Evolutionary conservation across 306 rosid genomes (phyloP).

Genomic region (Neltuma alba): DNA sequence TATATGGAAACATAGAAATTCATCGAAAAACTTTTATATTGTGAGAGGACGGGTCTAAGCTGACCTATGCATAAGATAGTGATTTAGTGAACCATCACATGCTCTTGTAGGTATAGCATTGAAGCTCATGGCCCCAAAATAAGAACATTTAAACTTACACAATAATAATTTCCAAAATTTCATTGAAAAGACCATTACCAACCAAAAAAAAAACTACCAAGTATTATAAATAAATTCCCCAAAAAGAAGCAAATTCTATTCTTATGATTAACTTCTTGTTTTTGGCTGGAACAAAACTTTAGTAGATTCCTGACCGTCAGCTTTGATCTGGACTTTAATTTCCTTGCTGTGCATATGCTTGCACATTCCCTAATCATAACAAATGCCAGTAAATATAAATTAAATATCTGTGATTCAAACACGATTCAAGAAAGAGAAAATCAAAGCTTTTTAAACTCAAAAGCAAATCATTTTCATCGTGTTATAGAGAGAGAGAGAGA

Average conservation of each 20-base stretch:
- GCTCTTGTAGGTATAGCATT: background rate
- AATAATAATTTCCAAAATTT: background rate
- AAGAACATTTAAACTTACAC: background rate
- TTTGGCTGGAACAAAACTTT: conserved; percentile 12
- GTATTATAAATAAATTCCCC: background rate
- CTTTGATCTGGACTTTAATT: background rate
- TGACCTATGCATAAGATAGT: background rate
- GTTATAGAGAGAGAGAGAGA: background rate
- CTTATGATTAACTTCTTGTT: conserved; percentile 20
- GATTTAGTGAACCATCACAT: background rate
- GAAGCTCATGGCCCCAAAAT: background rate
- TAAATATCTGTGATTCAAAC: background rate
- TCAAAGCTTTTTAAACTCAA: background rate
- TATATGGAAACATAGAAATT: background rate
- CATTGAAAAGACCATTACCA: background rate
- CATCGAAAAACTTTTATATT: too few species aligned
- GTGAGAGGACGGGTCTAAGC: background rate
- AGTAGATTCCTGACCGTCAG: conserved; percentile 21
- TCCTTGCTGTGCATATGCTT: conserved; percentile 23
- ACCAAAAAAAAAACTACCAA: background rate
- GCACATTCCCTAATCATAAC: conserved; percentile 19
- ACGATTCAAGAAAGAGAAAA: background rate
- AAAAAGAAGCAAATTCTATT: conserved; percentile 2
- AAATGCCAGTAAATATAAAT: background rate
- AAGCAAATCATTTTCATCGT: background rate